Conservation (phyloP, 805 yeast species). For the Metschnikowia dekortorum region DNA sequence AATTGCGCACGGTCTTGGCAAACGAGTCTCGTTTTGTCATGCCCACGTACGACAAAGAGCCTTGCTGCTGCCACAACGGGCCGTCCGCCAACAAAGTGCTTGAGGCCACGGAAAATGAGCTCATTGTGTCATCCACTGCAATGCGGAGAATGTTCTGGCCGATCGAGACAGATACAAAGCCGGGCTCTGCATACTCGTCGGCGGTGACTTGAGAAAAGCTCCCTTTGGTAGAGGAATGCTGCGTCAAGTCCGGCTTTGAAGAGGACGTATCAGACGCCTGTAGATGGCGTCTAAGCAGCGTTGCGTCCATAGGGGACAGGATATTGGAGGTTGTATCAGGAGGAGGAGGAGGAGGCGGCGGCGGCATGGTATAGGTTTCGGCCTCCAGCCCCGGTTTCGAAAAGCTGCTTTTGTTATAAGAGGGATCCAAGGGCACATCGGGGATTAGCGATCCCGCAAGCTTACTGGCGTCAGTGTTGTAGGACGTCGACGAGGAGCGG, state of each 20-base stretch:
- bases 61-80: slow-evolving; percentile 36
- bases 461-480: neutral
- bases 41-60: slow-evolving; percentile 37
- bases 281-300: neutral
- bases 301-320: neutral
- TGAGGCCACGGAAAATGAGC: slow-evolving; percentile 32
- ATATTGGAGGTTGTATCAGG: neutral
- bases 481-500: neutral
- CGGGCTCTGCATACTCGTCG: neutral
- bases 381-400: neutral
- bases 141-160: slow-evolving; percentile 33
- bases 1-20: slow-evolving; percentile 33
- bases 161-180: slow-evolving; percentile 27
- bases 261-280: neutral
- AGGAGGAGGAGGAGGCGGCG: neutral
- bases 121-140: slow-evolving; percentile 30
- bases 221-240: slow-evolving; percentile 2
- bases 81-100: slow-evolving; percentile 35
- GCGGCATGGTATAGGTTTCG: neutral
- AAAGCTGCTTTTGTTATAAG: neutral
- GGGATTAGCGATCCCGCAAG: neutral
- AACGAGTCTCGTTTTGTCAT: slow-evolving; percentile 38
- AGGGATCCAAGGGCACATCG: neutral
- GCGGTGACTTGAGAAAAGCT: neutral
- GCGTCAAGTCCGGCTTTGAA: neutral